These are phyloP conservation scores for Rhodotorula kratochvilovae DNA, from an alignment of 768 basidiomycete species.

Conservation along the genomic window DNA sequence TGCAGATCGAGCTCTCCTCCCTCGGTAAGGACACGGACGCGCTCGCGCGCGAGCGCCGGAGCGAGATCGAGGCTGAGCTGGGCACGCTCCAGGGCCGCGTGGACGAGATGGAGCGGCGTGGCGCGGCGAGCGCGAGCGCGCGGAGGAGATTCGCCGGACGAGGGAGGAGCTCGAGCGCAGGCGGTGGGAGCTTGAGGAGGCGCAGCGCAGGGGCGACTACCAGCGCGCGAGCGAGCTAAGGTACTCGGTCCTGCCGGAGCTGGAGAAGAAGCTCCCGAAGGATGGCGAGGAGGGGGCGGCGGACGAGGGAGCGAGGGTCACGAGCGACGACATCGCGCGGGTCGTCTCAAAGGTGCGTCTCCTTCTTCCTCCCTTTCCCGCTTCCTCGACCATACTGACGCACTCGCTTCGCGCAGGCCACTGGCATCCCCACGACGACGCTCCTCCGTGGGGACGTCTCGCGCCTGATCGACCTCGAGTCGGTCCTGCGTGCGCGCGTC, in stretches of 20 bases:
- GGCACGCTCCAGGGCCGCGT: conserved; percentile 3
- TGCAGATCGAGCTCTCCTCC: conserved; percentile 86
- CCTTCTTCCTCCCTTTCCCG: conserved; percentile 57
- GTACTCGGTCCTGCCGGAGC: conserved; percentile 84
- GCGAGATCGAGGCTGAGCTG: conserved; percentile 17
- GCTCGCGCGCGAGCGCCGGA: conserved; percentile 5
- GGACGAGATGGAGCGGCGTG: conserved; percentile 72
- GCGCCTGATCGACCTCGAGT: conserved; percentile 79
- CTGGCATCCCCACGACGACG: conserved; percentile 57
- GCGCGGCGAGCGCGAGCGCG: conserved; percentile 55
- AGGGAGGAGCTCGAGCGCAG: conserved; percentile 80
- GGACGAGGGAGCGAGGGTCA: conserved; percentile 43
- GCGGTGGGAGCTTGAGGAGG: conserved; percentile 82
- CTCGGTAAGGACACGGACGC: conserved; percentile 66
- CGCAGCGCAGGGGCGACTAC: conserved; percentile 63
- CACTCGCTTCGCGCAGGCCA: conserved; percentile 63
- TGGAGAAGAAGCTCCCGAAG: conserved; percentile 53
- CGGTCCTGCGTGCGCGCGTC: conserved; percentile 63
- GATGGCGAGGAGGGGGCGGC: conserved; percentile 15
- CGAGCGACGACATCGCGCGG: conserved; percentile 29
- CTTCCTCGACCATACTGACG: conserved; percentile 50
- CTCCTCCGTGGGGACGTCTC: conserved; percentile 56
- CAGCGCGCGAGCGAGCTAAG: conserved; percentile 73
- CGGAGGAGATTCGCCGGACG: conserved; percentile 65
- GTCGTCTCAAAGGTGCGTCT: conserved; percentile 33